Evolutionary conservation across 2,329 filamentous ascomycete species (phyloP).

Genomic region (Grosmannia huntii): DNA sequence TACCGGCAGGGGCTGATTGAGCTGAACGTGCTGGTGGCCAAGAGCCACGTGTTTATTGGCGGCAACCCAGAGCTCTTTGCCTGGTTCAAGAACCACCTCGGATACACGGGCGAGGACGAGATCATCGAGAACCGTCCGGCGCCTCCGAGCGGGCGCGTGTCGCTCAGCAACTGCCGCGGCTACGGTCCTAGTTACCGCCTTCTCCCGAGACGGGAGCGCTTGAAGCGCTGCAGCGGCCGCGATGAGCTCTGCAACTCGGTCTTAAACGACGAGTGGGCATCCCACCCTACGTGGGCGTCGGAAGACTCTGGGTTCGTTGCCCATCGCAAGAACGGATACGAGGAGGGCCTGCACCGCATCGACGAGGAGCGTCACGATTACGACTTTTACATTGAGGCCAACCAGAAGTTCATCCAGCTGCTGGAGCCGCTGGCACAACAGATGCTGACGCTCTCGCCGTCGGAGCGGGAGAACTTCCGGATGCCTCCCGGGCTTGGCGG

Average conservation of each 20-base stretch:
- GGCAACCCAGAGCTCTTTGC: slow-evolving; percentile 78
- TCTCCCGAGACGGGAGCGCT: slow-evolving; percentile 77
- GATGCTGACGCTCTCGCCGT: slow-evolving; percentile 64
- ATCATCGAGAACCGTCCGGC: slow-evolving; percentile 66
- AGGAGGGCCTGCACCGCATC: slow-evolving; percentile 88
- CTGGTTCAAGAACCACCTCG: slow-evolving; percentile 78
- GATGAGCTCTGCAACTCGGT: slow-evolving; percentile 91
- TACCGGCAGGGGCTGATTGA: slow-evolving; percentile 91
- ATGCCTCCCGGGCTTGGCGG: slow-evolving; percentile 78
- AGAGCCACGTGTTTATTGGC: slow-evolving; percentile 75
- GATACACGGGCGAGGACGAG: slow-evolving; percentile 63
- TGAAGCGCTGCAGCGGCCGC: slow-evolving; percentile 84
- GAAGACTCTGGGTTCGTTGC: slow-evolving; percentile 97
- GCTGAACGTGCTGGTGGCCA: slow-evolving; percentile 66
- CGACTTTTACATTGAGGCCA: slow-evolving; percentile 95
- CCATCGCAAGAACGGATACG: slow-evolving; percentile 89
- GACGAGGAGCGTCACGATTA: slow-evolving; percentile 98
- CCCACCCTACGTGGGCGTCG: slow-evolving; percentile 95
- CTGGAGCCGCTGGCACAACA: slow-evolving; percentile 89
- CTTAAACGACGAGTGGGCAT: slow-evolving; percentile 96
- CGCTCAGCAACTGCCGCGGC: slow-evolving; percentile 88
- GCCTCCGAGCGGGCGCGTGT: slow-evolving; percentile 69
- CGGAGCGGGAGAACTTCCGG: slow-evolving; percentile 61
- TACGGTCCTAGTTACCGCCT: slow-evolving; percentile 90
- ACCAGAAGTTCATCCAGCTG: slow-evolving; percentile 87